Evolutionary conservation across 2,329 filamentous ascomycete species (phyloP).

Genomic region (Penicillium sp.): DNA sequence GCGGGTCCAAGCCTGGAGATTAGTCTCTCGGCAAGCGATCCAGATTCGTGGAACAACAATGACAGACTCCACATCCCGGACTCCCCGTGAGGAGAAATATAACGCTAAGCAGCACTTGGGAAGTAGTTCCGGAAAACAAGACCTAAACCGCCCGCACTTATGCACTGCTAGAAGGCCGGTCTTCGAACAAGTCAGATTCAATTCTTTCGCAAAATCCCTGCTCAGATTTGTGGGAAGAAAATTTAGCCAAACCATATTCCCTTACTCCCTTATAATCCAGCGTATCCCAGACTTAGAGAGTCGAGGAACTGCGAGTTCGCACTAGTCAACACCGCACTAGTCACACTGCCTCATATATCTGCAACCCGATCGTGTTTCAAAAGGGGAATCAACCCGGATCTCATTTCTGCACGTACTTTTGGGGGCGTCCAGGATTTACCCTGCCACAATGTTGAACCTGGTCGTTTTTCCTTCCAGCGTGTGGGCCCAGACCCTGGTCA

Average conservation of each 20-base stretch:
- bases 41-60: background rate
- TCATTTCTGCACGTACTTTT: background rate
- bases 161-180: background rate
- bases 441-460: slow-evolving; percentile 3
- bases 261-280: background rate
- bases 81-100: slow-evolving; percentile 1
- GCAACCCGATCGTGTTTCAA: background rate
- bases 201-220: background rate
- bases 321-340: background rate
- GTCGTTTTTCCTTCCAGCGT: slow-evolving; percentile 2
- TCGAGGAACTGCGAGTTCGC: background rate
- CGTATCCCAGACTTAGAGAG: background rate
- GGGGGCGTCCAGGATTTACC: background rate
- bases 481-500: slow-evolving; percentile 9
- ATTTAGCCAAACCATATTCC: background rate
- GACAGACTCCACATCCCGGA: slow-evolving; percentile 13
- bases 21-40: slow-evolving; percentile 4
- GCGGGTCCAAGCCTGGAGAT: background rate
- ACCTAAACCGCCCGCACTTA: background rate
- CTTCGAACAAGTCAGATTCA: background rate
- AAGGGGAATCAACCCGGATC: background rate
- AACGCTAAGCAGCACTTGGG: background rate
- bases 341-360: background rate
- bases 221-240: background rate
- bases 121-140: background rate